Conservation (phyloP, 179 eudicot species). For the Vitellaria paradoxa region DNA sequence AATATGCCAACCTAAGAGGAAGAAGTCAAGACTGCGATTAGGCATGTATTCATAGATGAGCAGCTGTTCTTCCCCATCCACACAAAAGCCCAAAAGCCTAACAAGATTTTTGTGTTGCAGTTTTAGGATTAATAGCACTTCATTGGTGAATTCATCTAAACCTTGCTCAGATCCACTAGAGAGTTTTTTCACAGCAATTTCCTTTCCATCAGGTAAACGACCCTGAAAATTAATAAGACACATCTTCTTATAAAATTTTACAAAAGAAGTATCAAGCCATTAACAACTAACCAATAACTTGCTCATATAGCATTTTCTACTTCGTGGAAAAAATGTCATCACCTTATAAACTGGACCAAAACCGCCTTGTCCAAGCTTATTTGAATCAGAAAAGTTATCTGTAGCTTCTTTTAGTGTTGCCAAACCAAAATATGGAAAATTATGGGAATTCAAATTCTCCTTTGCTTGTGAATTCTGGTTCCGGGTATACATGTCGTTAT, state of each 20-base stretch:
- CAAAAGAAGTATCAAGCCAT: no score
- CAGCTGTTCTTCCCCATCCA: constrained; percentile 20
- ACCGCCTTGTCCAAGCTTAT: background rate
- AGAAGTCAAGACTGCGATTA: constrained; percentile 29
- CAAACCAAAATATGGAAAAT: constrained; percentile 2
- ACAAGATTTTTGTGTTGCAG: constrained; percentile 37
- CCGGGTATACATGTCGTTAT: background rate
- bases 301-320: no score
- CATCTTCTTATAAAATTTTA: no score
- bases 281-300: no score
- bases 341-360: constrained; percentile 16
- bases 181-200: constrained; percentile 35
- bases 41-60: constrained; percentile 31
- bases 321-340: background rate
- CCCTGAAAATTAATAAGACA: constrained; percentile 15
- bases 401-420: background rate
- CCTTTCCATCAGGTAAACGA: constrained; percentile 22
- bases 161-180: constrained; percentile 29
- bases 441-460: constrained; percentile 12
- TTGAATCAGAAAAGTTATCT: background rate
- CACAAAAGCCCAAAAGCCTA: constrained; percentile 26
- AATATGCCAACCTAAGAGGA: constrained; percentile 17
- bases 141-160: constrained; percentile 27
- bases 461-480: constrained; percentile 11
- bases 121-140: constrained; percentile 24